Conservation (phyloP, 2,329 filamentous ascomycete species). For the Teratosphaeriaceae sp. region DNA sequence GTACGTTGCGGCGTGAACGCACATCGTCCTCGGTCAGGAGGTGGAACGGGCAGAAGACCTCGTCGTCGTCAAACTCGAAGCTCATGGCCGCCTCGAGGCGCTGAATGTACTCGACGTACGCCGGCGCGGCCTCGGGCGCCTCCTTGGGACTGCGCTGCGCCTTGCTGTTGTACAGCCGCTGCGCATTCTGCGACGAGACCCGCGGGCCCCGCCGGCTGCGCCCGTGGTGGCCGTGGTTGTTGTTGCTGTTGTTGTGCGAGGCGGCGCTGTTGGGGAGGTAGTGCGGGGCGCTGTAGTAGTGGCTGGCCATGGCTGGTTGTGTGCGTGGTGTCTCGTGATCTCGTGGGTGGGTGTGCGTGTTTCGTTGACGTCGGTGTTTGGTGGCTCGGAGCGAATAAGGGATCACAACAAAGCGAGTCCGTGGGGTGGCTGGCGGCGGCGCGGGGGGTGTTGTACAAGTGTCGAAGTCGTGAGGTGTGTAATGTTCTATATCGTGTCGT, state of each 20-base stretch:
- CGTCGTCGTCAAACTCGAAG: slow-evolving; percentile 92
- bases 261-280: slow-evolving; percentile 44
- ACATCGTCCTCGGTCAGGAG: slow-evolving; percentile 92
- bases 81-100: slow-evolving; percentile 88
- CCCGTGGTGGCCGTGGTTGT: slow-evolving; percentile 71
- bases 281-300: slow-evolving; percentile 43
- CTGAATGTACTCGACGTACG: slow-evolving; percentile 70
- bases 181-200: slow-evolving; percentile 72
- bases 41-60: slow-evolving; percentile 84
- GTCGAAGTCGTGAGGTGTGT: too few species aligned
- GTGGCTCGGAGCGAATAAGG: too few species aligned
- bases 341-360: neutral
- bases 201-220: slow-evolving; percentile 80
- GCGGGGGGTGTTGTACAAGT: too few species aligned
- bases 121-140: slow-evolving; percentile 68
- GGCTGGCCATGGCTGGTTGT: slow-evolving; percentile 39
- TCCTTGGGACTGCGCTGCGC: slow-evolving; percentile 83
- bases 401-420: too few species aligned
- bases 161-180: slow-evolving; percentile 73
- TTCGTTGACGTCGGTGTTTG: neutral
- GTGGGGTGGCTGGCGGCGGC: too few species aligned
- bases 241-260: too few species aligned
- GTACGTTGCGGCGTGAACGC: slow-evolving; percentile 30
- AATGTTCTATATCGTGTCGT: too few species aligned
- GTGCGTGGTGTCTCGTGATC: neutral